Evolutionary conservation across 75 land plant species (phyloP).

Genomic region (Pinus taeda): DNA sequence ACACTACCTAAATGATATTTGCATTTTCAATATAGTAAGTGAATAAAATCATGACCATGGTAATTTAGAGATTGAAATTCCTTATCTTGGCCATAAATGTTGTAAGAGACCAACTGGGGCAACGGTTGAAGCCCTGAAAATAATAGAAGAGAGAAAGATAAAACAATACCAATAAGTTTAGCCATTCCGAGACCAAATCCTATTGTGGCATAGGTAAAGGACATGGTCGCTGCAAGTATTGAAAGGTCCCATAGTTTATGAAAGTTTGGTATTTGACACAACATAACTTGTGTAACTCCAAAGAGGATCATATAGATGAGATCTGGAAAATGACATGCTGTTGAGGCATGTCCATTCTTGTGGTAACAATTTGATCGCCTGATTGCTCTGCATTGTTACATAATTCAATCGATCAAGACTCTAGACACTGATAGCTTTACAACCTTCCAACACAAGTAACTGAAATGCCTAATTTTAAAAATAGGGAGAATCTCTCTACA

Average conservation of each 20-base stretch:
- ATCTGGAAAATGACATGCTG: slow-evolving; percentile 8
- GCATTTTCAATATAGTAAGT: neutral
- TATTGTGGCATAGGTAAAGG: slow-evolving; percentile 15
- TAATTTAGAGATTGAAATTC: neutral
- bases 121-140: neutral
- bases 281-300: too few relatives aligned
- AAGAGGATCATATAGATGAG: neutral
- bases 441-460: neutral
- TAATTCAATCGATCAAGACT: neutral
- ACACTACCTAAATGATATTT: too few relatives aligned
- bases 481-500: neutral
- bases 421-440: neutral
- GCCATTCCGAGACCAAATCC: too few relatives aligned
- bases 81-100: neutral
- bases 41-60: neutral
- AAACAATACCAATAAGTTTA: neutral
- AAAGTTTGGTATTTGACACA: too few relatives aligned
- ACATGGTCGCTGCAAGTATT: slow-evolving; percentile 24
- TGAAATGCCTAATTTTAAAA: neutral
- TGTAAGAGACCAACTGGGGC: too few relatives aligned
- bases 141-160: neutral
- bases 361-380: slow-evolving; percentile 19
- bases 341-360: slow-evolving; percentile 3
- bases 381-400: slow-evolving; percentile 20
- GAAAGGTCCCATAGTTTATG: too few relatives aligned